phyloP scores from a whole-genome alignment of 176 grass and related monocot species.

The Juncus effusus region DNA sequence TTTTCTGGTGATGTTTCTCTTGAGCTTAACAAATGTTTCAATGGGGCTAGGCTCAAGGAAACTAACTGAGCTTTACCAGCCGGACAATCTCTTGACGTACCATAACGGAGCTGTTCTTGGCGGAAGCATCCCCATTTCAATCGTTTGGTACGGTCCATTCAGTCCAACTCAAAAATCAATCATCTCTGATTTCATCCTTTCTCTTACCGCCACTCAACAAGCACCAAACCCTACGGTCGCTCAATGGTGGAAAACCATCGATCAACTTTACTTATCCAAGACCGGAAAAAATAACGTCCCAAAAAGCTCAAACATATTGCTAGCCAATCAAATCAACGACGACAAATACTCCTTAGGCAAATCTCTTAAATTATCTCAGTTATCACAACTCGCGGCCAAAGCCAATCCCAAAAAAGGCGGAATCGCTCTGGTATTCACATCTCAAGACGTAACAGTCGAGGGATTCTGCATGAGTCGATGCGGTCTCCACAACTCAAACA shows the following conservation, averaged over 20 bases:
- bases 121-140: constrained; percentile 46
- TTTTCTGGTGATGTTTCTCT: constrained; percentile 23
- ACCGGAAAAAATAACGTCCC: background rate
- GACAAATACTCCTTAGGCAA: constrained; percentile 48
- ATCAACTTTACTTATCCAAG: constrained; percentile 43
- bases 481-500: constrained; percentile 36
- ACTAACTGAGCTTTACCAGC: constrained; percentile 41
- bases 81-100: constrained; percentile 49
- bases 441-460: constrained; percentile 51
- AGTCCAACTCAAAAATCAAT: constrained; percentile 48
- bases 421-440: constrained; percentile 52
- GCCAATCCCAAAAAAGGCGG: constrained; percentile 34
- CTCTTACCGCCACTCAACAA: constrained; percentile 24
- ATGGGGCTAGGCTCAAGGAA: constrained; percentile 28
- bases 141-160: constrained; percentile 66
- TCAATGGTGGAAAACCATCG: constrained; percentile 56
- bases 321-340: constrained; percentile 44
- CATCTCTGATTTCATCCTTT: constrained; percentile 66
- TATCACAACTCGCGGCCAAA: constrained; percentile 40
- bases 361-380: constrained; percentile 40
- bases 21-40: constrained; percentile 5
- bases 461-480: constrained; percentile 75
- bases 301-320: constrained; percentile 27
- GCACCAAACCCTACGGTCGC: constrained; percentile 32
- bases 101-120: constrained; percentile 54